These are phyloP conservation scores for Alternaria tenuissima DNA, from an alignment of 2,329 filamentous ascomycete genomes.

Conservation along the genomic window DNA sequence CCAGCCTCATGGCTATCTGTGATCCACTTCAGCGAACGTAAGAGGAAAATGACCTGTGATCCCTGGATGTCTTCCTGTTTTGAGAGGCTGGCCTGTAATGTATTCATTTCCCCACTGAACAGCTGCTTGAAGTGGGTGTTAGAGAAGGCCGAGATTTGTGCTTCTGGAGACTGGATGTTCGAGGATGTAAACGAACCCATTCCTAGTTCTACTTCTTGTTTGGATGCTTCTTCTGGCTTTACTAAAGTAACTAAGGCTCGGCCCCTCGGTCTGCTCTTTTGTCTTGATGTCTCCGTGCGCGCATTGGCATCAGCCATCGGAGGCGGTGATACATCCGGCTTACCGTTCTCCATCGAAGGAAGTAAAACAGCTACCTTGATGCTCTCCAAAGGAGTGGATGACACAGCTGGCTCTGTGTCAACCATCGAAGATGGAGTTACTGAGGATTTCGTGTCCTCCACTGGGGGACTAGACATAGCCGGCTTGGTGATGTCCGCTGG, in stretches of 20 bases:
- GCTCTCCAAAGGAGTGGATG: neutral
- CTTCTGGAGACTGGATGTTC: neutral
- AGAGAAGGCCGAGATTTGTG: neutral
- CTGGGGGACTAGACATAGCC: neutral
- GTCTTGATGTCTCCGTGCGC: neutral
- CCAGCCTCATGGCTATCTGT: neutral
- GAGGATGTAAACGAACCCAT: neutral
- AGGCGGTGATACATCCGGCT: neutral
- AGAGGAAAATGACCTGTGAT: neutral
- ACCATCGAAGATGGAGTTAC: too few species aligned
- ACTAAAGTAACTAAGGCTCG: neutral
- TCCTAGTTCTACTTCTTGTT: neutral
- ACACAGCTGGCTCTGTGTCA: neutral
- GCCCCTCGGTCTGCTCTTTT: rapidly evolving
- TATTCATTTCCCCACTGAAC: neutral
- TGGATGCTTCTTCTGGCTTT: neutral
- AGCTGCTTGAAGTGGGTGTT: neutral
- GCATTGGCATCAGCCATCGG: neutral
- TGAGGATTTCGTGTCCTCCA: neutral
- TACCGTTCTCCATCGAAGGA: neutral
- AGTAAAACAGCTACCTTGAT: rapidly evolving
- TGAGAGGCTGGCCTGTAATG: neutral
- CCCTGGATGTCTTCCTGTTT: neutral
- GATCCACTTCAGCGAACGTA: neutral
- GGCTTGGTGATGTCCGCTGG: neutral